These are phyloP conservation scores for Cetradonia linearis DNA, from an alignment of 495 filamentous ascomycete genomes.

Conservation along the genomic window DNA sequence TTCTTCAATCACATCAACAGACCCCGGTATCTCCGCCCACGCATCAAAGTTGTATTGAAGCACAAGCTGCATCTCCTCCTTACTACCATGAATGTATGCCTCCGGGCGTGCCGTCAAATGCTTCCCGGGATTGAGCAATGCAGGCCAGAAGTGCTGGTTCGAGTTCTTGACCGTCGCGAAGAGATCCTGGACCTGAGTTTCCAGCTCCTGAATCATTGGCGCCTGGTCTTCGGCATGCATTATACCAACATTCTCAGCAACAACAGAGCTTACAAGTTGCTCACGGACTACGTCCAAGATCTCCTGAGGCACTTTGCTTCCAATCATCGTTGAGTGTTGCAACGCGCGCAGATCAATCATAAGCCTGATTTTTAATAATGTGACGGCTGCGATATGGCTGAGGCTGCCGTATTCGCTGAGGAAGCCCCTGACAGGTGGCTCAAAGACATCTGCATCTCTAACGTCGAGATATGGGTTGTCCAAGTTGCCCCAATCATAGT, in stretches of 20 bases:
- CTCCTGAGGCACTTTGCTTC: conserved; percentile 24
- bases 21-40: conserved; percentile 33
- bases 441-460: conserved; percentile 27
- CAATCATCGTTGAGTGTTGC: conserved; percentile 23
- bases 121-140: conserved; percentile 28
- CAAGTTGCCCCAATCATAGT: conserved; percentile 35
- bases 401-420: conserved; percentile 22
- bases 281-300: conserved; percentile 23
- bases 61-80: conserved; percentile 28
- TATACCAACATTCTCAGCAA: conserved; percentile 11
- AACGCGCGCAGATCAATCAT: conserved; percentile 30
- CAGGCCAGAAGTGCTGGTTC: conserved; percentile 30
- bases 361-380: conserved; percentile 33
- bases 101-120: conserved; percentile 24
- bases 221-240: conserved; percentile 18
- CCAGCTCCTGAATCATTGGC: conserved; percentile 20
- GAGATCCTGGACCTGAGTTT: conserved; percentile 25
- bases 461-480: conserved; percentile 27
- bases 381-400: conserved; percentile 25
- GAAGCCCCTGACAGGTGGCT: conserved; percentile 19
- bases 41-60: conserved; percentile 32
- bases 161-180: conserved; percentile 21
- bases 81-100: conserved; percentile 21
- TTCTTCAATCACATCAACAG: conserved; percentile 27
- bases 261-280: conserved; percentile 1